Conservation (phyloP, 2,329 filamentous ascomycete species). For the Akanthomyces dipterigenus region DNA sequence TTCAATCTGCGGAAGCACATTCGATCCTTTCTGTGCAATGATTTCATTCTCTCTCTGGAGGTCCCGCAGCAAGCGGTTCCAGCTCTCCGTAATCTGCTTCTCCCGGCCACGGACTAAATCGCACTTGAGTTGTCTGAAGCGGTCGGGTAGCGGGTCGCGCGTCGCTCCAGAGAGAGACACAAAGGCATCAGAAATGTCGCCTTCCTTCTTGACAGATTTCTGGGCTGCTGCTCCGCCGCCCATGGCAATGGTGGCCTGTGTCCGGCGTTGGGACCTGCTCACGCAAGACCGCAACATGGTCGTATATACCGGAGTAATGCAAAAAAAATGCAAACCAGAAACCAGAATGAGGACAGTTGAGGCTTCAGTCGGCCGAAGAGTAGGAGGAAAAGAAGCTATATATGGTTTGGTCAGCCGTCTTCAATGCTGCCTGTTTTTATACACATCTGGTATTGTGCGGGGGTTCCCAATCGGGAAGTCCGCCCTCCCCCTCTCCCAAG, state of each 20-base stretch:
- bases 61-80: constrained; percentile 39
- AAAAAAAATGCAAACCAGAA: neutral
- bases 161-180: constrained; percentile 47
- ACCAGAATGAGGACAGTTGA: neutral
- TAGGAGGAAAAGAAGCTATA: neutral
- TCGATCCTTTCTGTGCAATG: constrained; percentile 37
- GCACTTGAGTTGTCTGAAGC: constrained; percentile 51
- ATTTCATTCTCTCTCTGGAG: constrained; percentile 41
- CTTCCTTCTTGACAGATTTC: constrained; percentile 42
- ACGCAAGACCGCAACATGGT: constrained; percentile 7
- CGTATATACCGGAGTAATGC: neutral
- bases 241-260: constrained; percentile 15
- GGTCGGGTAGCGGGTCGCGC: constrained; percentile 41
- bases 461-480: constrained; percentile 24
- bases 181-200: constrained; percentile 57
- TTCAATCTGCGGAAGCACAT: constrained; percentile 46
- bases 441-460: constrained; percentile 17
- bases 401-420: neutral
- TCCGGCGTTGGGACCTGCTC: constrained; percentile 12
- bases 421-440: constrained; percentile 13
- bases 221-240: constrained; percentile 8
- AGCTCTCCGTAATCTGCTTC: constrained; percentile 38
- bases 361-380: too few species aligned
- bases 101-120: constrained; percentile 44
- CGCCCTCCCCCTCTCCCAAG: constrained; percentile 14